Percentiles rank a stretch among this genome's conserved stretches.
These are phyloP conservation scores for Aspergillus chevalieri DNA, from an alignment of 2,329 filamentous ascomycete species.

Conservation along the genomic window DNA sequence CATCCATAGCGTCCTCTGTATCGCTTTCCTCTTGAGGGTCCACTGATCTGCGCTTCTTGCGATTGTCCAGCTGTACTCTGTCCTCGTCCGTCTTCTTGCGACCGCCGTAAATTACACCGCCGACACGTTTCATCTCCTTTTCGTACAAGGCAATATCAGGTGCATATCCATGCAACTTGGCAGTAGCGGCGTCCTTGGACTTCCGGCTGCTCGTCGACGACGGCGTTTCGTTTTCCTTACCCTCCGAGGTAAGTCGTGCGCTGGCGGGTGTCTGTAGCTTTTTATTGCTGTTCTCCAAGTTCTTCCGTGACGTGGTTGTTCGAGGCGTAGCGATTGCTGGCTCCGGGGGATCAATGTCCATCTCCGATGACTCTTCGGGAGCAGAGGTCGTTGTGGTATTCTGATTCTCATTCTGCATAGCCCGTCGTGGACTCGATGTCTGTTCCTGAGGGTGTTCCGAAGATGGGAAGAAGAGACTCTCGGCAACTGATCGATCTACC, in stretches of 20 bases:
- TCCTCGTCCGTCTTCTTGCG: constrained; percentile 41
- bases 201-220: constrained; percentile 71
- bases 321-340: constrained; percentile 21
- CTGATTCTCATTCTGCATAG: constrained; percentile 33
- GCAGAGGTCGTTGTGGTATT: constrained; percentile 20
- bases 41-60: constrained; percentile 40
- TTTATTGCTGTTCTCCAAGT: constrained; percentile 16
- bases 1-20: constrained; percentile 52
- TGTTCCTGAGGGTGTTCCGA: constrained; percentile 23
- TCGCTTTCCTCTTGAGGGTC: constrained; percentile 45
- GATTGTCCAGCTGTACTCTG: constrained; percentile 23
- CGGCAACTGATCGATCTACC: constrained; percentile 66
- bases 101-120: constrained; percentile 58
- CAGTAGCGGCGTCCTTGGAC: constrained; percentile 79
- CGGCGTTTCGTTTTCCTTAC: constrained; percentile 81
- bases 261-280: constrained; percentile 49
- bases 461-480: constrained; percentile 58
- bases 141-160: constrained; percentile 85
- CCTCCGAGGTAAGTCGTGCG: constrained; percentile 48
- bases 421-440: constrained; percentile 14
- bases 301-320: constrained; percentile 22
- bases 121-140: constrained; percentile 81
- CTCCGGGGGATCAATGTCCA: constrained; percentile 12
- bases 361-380: constrained; percentile 14
- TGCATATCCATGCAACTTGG: constrained; percentile 68